Evolutionary conservation across 331 rosid species (phyloP), one percentile per base, ranked within the genome.

Genomic region (Pyracantha coccinea): DNA sequence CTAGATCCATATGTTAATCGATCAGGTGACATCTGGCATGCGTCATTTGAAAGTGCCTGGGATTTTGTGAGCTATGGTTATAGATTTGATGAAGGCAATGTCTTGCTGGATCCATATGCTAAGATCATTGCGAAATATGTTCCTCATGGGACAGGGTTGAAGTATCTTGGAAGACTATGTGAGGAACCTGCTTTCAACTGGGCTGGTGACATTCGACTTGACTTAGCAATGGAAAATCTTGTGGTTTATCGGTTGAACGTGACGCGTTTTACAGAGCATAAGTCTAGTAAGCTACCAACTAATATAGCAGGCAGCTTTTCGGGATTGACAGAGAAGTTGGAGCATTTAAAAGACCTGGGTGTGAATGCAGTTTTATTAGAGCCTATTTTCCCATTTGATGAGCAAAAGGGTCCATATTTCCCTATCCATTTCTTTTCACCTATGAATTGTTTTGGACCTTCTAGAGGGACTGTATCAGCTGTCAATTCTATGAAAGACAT

Each of bases 21-120:
- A 83, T 79, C 97, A 6, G 97, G 99, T 69, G 95, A 89, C 67
- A 71, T 94, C n/a, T 94, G 99, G 99, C 97, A 94, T 81, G 84
- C 86, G 5, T 79, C 97, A 2, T 85, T 94, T 69, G 93, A 85
- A 81, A 83, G 82, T 69, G 73, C 79, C 7, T 10, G 53, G 81
- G 66, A 2, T 64, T 94, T 90, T 68, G 88, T 89, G 78, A 89
- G 93, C 74, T 92, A 90, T 65, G 96, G 96, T 68, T 94, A 89
- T 82, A 88, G 90, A 76, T 81, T 78, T 73, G 68, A 52, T 52
- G 73, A 57, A 31, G 79, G 76, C 66, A 66, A 67, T 73, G 59
- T 88, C 79, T 63, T 87, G 74, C 82, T 94, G 80, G 99, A 92
- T 72, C 99, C 97, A 5, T 90, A 90, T 79, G 93, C 97, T 70